Evolutionary conservation across 176 grass and related monocot genomes (phyloP).

Genomic region (Oryza rufipogon): DNA sequence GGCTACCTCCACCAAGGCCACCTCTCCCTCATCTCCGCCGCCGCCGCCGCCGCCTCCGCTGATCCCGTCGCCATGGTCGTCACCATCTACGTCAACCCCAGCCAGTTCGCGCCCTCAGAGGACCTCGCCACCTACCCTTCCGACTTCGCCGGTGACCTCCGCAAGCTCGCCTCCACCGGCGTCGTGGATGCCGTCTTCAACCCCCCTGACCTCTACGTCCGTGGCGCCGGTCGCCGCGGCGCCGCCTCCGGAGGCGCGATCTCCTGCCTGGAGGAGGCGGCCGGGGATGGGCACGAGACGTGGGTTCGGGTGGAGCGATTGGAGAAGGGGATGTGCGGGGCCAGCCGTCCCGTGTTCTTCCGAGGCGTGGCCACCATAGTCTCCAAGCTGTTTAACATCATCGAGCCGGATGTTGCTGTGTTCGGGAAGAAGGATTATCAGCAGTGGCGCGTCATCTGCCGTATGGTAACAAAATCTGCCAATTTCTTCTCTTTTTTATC

Average conservation of each 20-base stretch:
- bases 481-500: neutral
- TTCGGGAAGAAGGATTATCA: slow-evolving; percentile 99
- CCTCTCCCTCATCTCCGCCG: slow-evolving; percentile 65
- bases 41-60: slow-evolving; percentile 38
- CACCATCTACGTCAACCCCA: slow-evolving; percentile 90
- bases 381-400: slow-evolving; percentile 78
- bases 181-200: slow-evolving; percentile 66
- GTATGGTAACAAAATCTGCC: slow-evolving; percentile 59
- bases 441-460: slow-evolving; percentile 81
- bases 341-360: slow-evolving; percentile 78
- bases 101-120: slow-evolving; percentile 81
- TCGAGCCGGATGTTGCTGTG: slow-evolving; percentile 79
- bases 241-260: neutral
- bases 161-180: slow-evolving; percentile 64
- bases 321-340: slow-evolving; percentile 79
- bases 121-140: slow-evolving; percentile 75
- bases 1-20: slow-evolving; percentile 92
- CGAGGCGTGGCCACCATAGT: slow-evolving; percentile 82
- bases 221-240: neutral
- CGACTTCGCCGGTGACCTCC: slow-evolving; percentile 68
- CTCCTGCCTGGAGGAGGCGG: slow-evolving; percentile 66
- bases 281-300: slow-evolving; percentile 61
- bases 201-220: slow-evolving; percentile 67
- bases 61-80: slow-evolving; percentile 65
- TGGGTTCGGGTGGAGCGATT: slow-evolving; percentile 83